Base-by-base conservation (phyloP, 2,329 filamentous ascomycete species). In the Aspergillus sp. region DNA sequence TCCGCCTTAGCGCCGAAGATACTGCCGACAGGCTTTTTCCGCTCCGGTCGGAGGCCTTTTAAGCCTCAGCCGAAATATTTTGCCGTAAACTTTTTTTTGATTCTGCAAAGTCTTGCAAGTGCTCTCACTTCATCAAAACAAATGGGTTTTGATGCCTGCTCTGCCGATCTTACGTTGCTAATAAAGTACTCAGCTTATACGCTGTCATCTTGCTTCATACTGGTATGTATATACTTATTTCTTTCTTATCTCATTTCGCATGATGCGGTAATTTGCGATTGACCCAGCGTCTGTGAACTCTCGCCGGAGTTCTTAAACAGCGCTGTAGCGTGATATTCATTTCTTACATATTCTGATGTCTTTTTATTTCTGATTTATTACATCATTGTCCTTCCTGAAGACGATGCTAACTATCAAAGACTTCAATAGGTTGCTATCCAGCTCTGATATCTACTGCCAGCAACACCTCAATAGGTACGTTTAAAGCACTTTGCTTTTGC, bases 261-360 rank as follows among this genome's bases (percentile, higher is more conserved):
- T 88, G 90, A 95, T 95, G 90, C 86, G 76, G 87, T 88, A 95
- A 95, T 96, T 96, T 96, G 90, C 90, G 90, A 91, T 91, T 94
- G 90, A 96, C 86, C 79, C 77, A 73, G 69, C 70, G 70, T 75
- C 74, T 82, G 82, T 90, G 89, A 88, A 78, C 86, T 82, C 89
- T 85, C 86, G 90, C 90, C 90, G 81, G 90, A 82, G 87, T 78
- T 76, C 65, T 84, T 78, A 85, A 84, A 90, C 83, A 85, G 77
- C 73, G 65, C 72, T 74, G 78, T 73, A 80, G 69, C 75, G 60
- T 95, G 90, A 95, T 86, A 94, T 88, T 90, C 72, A 56, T 82
- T 81, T 91, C 90, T 95, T 95, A 95, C 90, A 95, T 95, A 95
- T 95, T 88, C 90, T 95, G 90, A 95, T 68, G 58, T 63, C 56